Evolutionary conservation across 345 rosid species (phyloP), one percentile per base, ranked within the genome.

Genomic region (Combretum micranthum): DNA sequence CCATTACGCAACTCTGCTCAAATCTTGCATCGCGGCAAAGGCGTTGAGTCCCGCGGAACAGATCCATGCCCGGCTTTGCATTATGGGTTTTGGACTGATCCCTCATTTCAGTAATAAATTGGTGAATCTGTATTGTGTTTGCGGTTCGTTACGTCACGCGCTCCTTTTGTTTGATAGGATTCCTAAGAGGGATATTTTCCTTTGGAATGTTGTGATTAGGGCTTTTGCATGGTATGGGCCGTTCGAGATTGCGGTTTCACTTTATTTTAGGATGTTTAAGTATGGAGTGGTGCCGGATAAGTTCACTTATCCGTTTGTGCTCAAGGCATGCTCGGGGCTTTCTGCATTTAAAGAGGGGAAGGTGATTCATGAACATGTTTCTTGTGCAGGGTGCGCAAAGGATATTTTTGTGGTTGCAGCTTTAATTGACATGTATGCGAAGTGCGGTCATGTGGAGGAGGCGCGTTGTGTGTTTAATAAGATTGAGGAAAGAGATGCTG

Each of bases 321-420:
- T 70, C 12, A 75, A 75, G 62, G 79, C 75, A 0, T 75, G 75
- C 59, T 60, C 72, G 7, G 72, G 64, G 23, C 48, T 70, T 46
- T 49, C 69, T 19, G 72, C 67, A 21, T 42, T 70, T 60, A 59
- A 66, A 16, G 67, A 59, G 8, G 79, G 79, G 39, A 75, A 65
- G 61, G 57, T 54, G 20, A 53, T 75, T 67, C 79, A 75, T 57
- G 59, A 60, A 44, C 47, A 64, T 49, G 72, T 62, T 53, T 49
- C 53, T 15, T 52, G 60, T 46, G 54, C 42, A 42, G 64, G 55
- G 3, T 70, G 69, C 70, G 79, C 67, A 10, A 61, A 45, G 50
- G 75, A 75, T 57, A 64, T 56, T 43, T n/a, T 70, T 53, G 79
- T 75, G 7, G 75, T 75, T 46, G 69, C 79, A 6, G 67, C 75